phyloP scores from a whole-genome alignment of 495 filamentous ascomycete species.

The Amniculicola lignicola region DNA sequence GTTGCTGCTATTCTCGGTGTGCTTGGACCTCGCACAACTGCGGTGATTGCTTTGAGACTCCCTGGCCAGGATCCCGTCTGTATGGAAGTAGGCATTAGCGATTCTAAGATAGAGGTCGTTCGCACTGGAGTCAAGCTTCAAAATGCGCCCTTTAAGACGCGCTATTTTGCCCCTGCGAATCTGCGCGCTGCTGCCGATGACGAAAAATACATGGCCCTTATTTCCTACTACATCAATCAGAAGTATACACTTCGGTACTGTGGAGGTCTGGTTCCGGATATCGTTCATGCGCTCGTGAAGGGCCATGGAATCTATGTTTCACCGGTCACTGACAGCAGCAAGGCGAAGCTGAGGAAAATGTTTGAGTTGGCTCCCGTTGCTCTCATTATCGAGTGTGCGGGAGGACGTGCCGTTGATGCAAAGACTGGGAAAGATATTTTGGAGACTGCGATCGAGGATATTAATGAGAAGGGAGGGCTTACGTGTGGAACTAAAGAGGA shows the following conservation, averaged over 20 bases:
- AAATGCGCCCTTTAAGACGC: constrained; percentile 37
- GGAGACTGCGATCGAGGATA: constrained; percentile 37
- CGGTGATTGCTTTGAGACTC: constrained; percentile 46
- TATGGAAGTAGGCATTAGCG: constrained; percentile 46
- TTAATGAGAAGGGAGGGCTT: constrained; percentile 49
- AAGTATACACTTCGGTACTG: constrained; percentile 52
- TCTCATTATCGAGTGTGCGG: constrained; percentile 52
- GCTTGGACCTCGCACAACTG: constrained; percentile 52
- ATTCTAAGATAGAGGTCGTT: constrained; percentile 39
- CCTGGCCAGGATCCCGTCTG: constrained; percentile 37
- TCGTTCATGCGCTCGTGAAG: constrained; percentile 52
- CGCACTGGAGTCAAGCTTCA: constrained; percentile 38
- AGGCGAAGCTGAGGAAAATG: constrained; percentile 51
- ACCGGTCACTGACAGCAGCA: constrained; percentile 46
- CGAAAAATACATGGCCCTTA: constrained; percentile 43
- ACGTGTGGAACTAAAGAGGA: constrained; percentile 50
- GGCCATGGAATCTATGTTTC: constrained; percentile 53
- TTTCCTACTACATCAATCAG: constrained; percentile 43
- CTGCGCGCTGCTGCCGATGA: constrained; percentile 48
- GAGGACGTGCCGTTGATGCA: constrained; percentile 48
- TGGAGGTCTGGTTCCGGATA: constrained; percentile 53
- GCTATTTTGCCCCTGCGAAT: constrained; percentile 56
- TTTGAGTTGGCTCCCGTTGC: constrained; percentile 53
- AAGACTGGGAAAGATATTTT: constrained; percentile 43
- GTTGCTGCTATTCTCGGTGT: constrained; percentile 51